Evolutionary conservation across 805 yeast genomes (phyloP), one percentile per base, ranked within the genome.

Genomic region (Ogataea pini): DNA sequence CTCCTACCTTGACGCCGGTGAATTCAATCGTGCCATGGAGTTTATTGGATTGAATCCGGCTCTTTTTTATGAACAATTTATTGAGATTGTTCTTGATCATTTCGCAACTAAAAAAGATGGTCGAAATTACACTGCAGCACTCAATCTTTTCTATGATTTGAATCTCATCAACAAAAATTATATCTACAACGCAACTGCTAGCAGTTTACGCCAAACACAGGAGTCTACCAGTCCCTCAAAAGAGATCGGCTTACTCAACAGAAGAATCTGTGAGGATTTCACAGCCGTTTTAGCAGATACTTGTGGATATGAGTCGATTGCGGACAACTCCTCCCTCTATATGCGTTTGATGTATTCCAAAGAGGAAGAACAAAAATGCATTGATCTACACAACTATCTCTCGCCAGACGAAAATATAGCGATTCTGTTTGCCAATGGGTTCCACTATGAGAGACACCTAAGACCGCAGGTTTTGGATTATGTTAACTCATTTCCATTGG

Each of bases 351-450:
- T 39, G 20, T 25, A 39, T 9, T 39, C 31, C 32, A 25, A 27
- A 28, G 24, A 7, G 4, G 20, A 39, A 17, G 33, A 17, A 16
- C 42, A 17, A 13, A 27, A 25, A 16, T 16, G 33, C 17, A 12
- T 27, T 16, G 24, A 27, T 6, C 4, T 27, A 7, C 24, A 39
- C 24, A 16, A 27, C 17, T n/a, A 25, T 4, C 42, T 39, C 6
- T 17, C 42, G n/a, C 42, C 42, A 10, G 42, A 39, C 16, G 42
- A 39, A 9, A 25, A 39, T 19, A 39, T 39, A 3, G 42, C 42
- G 6, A 27, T 27, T 10, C 13, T 39, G 33, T 39, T 39, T 27
- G 31, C 42, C 33, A 39, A 27, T 7, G 42, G 42, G 12, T 22
- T 36, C n/a, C 17, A 27, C 33, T 36, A 36, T n/a, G 25, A 36